Evolutionary conservation across 148 eudicot genomes (phyloP).

Genomic region (Salicornia ramosissima): DNA sequence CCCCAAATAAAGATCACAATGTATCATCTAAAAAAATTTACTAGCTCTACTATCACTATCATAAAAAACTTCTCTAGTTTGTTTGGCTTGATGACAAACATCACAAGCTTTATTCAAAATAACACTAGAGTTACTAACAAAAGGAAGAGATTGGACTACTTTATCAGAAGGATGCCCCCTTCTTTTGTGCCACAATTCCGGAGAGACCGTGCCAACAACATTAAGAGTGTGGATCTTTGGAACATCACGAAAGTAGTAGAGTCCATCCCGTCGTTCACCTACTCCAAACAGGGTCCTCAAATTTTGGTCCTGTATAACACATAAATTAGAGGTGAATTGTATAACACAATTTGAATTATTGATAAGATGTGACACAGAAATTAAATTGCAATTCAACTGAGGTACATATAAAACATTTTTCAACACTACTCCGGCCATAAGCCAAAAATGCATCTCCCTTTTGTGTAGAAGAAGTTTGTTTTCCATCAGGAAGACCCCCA

Average conservation of each 20-base stretch:
- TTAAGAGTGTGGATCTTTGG: not conserved
- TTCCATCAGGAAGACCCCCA: no score
- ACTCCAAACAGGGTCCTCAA: no score
- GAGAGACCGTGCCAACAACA: not conserved
- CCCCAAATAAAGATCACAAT: conserved; percentile 6
- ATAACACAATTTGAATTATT: no score
- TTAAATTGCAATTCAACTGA: no score
- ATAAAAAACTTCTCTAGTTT: not conserved
- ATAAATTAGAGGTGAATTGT: no score
- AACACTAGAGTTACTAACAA: not conserved
- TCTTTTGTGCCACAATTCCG: not conserved
- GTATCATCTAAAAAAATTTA: not conserved
- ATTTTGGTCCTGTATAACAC: no score
- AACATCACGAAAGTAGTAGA: not conserved
- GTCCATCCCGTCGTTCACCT: not conserved
- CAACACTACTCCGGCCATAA: no score
- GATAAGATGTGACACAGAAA: no score
- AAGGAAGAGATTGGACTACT: not conserved
- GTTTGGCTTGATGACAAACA: not conserved
- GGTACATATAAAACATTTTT: no score
- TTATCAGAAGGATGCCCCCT: not conserved
- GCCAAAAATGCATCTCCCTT: no score
- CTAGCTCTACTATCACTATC: not conserved
- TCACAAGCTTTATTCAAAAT: not conserved
- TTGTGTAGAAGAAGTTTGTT: no score